Conservation (phyloP, 1,139 yeast genomes). For the Taiozyma sp. region DNA sequence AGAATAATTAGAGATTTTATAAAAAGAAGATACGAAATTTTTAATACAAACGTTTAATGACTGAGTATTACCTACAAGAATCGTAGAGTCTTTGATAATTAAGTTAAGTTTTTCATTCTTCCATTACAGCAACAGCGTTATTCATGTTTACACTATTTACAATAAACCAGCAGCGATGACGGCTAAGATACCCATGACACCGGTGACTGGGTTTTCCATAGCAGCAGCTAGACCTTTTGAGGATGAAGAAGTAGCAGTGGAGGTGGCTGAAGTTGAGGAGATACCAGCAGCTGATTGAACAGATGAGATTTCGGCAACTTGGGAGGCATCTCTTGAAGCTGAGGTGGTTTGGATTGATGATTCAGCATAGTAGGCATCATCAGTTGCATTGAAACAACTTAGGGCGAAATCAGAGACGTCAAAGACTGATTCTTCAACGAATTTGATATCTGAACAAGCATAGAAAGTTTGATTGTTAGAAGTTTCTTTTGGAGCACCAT, state of each 20-base stretch:
- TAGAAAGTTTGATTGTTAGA: slow-evolving; percentile 29
- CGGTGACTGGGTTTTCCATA: slow-evolving; percentile 13
- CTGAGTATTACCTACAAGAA: no score
- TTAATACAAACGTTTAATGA: neutral
- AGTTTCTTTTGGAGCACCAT: slow-evolving; percentile 18
- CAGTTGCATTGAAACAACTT: slow-evolving; percentile 36
- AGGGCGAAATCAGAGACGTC: slow-evolving; percentile 28
- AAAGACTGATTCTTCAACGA: slow-evolving; percentile 33
- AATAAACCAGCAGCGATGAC: slow-evolving; percentile 15
- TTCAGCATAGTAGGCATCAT: slow-evolving; percentile 28
- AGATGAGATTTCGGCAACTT: slow-evolving; percentile 15
- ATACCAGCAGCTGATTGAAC: slow-evolving; percentile 17
- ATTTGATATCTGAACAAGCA: slow-evolving; percentile 34
- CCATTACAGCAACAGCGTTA: no score
- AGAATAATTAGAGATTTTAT: neutral
- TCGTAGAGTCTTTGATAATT: no score
- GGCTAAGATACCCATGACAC: slow-evolving; percentile 17
- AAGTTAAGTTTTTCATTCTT: no score
- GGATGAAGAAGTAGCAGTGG: slow-evolving; percentile 11
- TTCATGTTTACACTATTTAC: slow-evolving; percentile 3
- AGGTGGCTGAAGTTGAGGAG: slow-evolving; percentile 9
- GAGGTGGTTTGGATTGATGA: slow-evolving; percentile 20
- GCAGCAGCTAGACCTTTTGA: slow-evolving; percentile 11
- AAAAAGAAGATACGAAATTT: neutral
- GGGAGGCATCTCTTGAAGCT: slow-evolving; percentile 15